Evolutionary conservation across 2,329 filamentous ascomycete species (phyloP), one percentile per base, ranked within the genome.

Genomic region (Sarocladium brachiariae): DNA sequence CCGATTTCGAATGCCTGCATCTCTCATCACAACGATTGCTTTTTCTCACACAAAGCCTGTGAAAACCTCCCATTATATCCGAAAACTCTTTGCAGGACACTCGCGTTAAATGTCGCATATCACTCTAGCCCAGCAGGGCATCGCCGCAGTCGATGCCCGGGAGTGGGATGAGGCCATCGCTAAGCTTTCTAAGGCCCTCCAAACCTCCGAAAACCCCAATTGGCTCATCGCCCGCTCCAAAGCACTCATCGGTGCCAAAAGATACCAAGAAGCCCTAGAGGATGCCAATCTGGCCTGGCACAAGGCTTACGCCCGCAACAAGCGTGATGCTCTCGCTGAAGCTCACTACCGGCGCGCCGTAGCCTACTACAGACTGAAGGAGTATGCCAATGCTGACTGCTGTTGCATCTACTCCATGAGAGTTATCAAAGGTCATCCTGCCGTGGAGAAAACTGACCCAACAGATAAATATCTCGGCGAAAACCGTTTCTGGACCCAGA

Each of bases 211-310:
- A 34, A 89, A 87, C 2, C 86, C 89, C 1, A 70, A 78, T 46
- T 96, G 93, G 80, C 85, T 92, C 55, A 80, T 93, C 55, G 83
- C 86, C 57, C 88, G 92, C 18, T 87, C 89, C 4, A 89, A 84
- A 37, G 89, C 89, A 34, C 84, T 90, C 63, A 77, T 88, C 47
- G 80, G 87, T 53, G 73, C 77, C 2, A 73, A 74, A 56, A 72
- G 81, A 48, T 75, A 80, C 51, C 72, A 80, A 2, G 74, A 78
- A 19, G 87, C 89, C 1, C 77, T 93, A 39, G 72, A 70, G 34
- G 87, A 91, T 65, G 83, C 85, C 33, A 81, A 89, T 55, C 74
- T 76, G 45, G 87, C 83, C 2, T 77, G 86, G 50, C 68, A 76
- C 33, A 69, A 76, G 3, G 85, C 84, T 2, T 71, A 71, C 23